A percentile compares a stretch with the other conserved stretches of the same genome.
Evolutionary conservation across 2,329 filamentous ascomycete species (phyloP).

Genomic region (Exophiala mesophila): DNA sequence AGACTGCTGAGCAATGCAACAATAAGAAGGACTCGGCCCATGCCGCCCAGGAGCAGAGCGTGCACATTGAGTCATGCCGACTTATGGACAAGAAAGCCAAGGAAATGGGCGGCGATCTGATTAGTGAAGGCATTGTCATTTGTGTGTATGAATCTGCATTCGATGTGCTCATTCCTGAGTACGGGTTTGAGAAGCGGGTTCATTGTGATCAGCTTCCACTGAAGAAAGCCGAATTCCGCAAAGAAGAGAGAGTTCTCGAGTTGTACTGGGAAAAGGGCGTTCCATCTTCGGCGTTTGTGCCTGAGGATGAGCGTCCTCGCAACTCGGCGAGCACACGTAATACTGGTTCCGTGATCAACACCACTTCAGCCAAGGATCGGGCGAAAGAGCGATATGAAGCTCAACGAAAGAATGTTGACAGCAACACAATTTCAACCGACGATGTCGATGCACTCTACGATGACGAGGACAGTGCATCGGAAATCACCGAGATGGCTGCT

Average conservation of each 20-base stretch:
- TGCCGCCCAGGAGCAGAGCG: slow-evolving; percentile 95
- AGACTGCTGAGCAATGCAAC: slow-evolving; percentile 93
- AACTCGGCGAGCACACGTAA: slow-evolving; percentile 68
- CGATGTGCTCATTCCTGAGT: slow-evolving; percentile 95
- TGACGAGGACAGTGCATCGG: slow-evolving; percentile 81
- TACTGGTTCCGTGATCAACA: slow-evolving; percentile 70
- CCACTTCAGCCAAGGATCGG: slow-evolving; percentile 73
- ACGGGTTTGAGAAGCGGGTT: slow-evolving; percentile 97
- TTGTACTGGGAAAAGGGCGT: slow-evolving; percentile 99
- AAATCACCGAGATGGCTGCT: slow-evolving; percentile 84
- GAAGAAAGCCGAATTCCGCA: slow-evolving; percentile 98
- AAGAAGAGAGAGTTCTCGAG: slow-evolving; percentile 89
- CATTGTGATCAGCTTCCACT: slow-evolving; percentile 96
- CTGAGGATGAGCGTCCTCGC: slow-evolving; percentile 93
- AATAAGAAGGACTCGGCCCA: slow-evolving; percentile 98
- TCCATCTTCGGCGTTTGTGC: slow-evolving; percentile 89
- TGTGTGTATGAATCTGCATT: slow-evolving; percentile 99
- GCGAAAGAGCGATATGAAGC: slow-evolving; percentile 87
- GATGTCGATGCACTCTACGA: slow-evolving; percentile 95
- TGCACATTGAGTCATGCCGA: slow-evolving; percentile 95
- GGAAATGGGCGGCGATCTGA: slow-evolving; percentile 82
- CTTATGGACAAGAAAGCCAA: slow-evolving; percentile 89
- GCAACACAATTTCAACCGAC: slow-evolving; percentile 86
- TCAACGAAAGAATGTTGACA: slow-evolving; percentile 88
- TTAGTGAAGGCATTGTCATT: slow-evolving; percentile 91